These are phyloP conservation scores for Sugiyamaella qingdaonensis DNA, from an alignment of 805 yeast species.

Conservation along the genomic window DNA sequence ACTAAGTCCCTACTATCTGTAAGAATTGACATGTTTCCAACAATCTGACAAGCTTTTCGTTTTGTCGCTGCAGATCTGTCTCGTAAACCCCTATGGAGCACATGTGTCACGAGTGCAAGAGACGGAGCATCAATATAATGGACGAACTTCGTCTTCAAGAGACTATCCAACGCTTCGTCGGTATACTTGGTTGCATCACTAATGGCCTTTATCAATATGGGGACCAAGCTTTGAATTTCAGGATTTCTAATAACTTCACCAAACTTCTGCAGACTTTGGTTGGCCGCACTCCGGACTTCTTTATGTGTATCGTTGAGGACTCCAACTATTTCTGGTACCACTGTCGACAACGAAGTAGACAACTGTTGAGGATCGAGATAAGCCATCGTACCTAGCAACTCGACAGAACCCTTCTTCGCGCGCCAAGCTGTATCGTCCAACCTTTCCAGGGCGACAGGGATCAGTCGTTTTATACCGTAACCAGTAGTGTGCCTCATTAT, in stretches of 20 bases:
- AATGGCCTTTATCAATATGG: conserved; percentile 81
- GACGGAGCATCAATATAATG: conserved; percentile 99
- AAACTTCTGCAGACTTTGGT: conserved; percentile 76
- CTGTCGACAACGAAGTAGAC: conserved; percentile 80
- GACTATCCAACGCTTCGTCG: conserved; percentile 77
- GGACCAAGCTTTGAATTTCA: conserved; percentile 89
- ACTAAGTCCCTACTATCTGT: conserved; percentile 82
- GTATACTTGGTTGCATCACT: conserved; percentile 94
- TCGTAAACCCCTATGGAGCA: conserved; percentile 89
- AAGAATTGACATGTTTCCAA: conserved; percentile 96
- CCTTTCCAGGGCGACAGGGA: conserved; percentile 84
- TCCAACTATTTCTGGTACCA: conserved; percentile 95
- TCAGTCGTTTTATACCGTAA: conserved; percentile 83
- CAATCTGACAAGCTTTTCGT: conserved; percentile 93
- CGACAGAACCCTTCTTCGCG: conserved; percentile 94
- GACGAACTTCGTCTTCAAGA: conserved; percentile 87
- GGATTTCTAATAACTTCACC: conserved; percentile 98
- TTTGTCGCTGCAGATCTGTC: conserved; percentile 93
- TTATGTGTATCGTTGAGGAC: conserved; percentile 93
- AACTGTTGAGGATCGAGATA: conserved; percentile 92
- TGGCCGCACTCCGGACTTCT: conserved; percentile 95
- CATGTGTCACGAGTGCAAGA: conserved; percentile 88
- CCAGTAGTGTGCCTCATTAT: conserved; percentile 91
- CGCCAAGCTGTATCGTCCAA: conserved; percentile 93
- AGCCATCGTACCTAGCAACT: conserved; percentile 95